These are phyloP conservation scores for Vaccinium macrocarpon DNA, from an alignment of 148 eudicot species.

Conservation along the genomic window DNA sequence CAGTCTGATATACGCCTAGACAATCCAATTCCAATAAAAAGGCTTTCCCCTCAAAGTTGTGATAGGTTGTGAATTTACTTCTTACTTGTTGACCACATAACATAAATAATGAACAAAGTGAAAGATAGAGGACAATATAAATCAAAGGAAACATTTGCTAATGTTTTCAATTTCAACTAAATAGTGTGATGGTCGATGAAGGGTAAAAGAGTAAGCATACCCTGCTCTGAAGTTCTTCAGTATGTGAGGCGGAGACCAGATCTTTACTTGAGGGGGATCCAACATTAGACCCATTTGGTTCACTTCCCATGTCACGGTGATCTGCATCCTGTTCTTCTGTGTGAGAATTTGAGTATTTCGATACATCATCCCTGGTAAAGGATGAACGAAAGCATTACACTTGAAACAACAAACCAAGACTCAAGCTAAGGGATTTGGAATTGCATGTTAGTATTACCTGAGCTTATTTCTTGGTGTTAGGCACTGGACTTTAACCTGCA, in stretches of 20 bases:
- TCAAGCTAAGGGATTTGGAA: neutral
- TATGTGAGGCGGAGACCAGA: constrained; percentile 36
- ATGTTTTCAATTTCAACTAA: constrained; percentile 3
- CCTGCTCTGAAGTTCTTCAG: constrained; percentile 38
- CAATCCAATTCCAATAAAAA: neutral
- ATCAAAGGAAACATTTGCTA: neutral
- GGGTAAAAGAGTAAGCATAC: constrained; percentile 25
- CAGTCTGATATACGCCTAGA: neutral
- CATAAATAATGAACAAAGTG: too few relatives aligned
- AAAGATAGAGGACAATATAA: neutral
- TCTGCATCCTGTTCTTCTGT: constrained; percentile 37
- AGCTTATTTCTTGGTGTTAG: constrained; percentile 49
- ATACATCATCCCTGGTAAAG: constrained; percentile 35
- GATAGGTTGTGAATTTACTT: neutral
- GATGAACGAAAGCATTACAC: constrained; percentile 1
- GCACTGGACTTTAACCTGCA: constrained; percentile 70
- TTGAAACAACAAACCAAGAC: neutral
- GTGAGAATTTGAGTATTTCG: constrained; percentile 25
- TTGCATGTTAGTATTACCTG: constrained; percentile 35
- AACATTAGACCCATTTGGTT: constrained; percentile 47
- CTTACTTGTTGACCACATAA: neutral
- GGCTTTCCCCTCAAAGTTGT: neutral
- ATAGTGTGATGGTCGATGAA: neutral
- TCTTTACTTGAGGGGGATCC: constrained; percentile 48
- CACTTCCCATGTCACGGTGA: constrained; percentile 41